phyloP scores from a whole-genome alignment of 805 yeast genomes.

The Nakazawaea anatomiae region DNA sequence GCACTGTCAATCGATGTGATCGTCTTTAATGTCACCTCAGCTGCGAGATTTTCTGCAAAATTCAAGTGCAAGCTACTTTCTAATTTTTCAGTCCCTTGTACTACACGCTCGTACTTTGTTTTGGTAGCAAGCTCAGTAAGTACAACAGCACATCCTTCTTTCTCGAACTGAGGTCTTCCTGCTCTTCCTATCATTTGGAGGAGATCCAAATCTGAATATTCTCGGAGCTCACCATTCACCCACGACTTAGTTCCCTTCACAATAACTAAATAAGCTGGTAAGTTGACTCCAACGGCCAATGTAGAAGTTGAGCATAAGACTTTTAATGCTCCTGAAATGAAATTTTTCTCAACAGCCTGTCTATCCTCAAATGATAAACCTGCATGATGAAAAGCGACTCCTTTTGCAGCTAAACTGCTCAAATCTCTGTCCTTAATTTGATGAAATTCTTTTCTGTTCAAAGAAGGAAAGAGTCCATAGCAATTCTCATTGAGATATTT shows the following conservation, averaged over 20 bases:
- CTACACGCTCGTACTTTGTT: slow-evolving; percentile 32
- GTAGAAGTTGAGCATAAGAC: slow-evolving; percentile 55
- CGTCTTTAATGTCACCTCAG: slow-evolving; percentile 38
- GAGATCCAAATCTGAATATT: slow-evolving; percentile 50
- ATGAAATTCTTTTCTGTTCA: neutral
- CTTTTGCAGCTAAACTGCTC: slow-evolving; percentile 19
- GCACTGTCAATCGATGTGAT: slow-evolving; percentile 32
- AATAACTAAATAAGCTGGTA: slow-evolving; percentile 55
- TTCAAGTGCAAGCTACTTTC: slow-evolving; percentile 41
- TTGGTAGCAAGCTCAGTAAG: slow-evolving; percentile 34
- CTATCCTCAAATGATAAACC: slow-evolving; percentile 47
- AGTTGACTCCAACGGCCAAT: slow-evolving; percentile 53
- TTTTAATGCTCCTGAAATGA: slow-evolving; percentile 34
- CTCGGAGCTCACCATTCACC: slow-evolving; percentile 40
- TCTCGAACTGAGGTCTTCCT: slow-evolving; percentile 55
- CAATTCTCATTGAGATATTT: slow-evolving; percentile 26
- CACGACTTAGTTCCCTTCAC: slow-evolving; percentile 62
- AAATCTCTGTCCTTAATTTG: slow-evolving; percentile 24
- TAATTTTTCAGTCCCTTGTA: slow-evolving; percentile 35
- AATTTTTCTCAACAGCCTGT: slow-evolving; percentile 35
- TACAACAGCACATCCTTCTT: slow-evolving; percentile 42
- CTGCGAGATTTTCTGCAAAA: slow-evolving; percentile 33
- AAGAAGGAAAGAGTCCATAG: neutral
- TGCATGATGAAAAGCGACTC: slow-evolving; percentile 55
- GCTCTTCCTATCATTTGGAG: slow-evolving; percentile 65